Evolutionary conservation across 2,329 filamentous ascomycete species (phyloP).

Genomic region (Periconia sp.): DNA sequence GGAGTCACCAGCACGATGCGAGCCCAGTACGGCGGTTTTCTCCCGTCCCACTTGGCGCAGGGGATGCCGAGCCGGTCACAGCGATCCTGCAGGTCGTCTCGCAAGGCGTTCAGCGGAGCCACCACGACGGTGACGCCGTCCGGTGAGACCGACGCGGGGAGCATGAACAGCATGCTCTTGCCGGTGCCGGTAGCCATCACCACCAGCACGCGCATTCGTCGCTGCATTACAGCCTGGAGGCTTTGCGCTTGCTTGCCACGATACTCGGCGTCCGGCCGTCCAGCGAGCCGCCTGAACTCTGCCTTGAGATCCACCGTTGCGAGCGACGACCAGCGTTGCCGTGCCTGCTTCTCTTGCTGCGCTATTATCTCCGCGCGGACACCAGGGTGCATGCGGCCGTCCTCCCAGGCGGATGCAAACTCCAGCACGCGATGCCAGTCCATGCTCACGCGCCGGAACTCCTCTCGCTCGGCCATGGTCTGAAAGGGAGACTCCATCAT

Average conservation of each 20-base stretch:
- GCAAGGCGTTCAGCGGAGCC: slow-evolving; percentile 11
- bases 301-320: slow-evolving; percentile 1
- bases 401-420: too few relatives aligned
- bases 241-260: slow-evolving; percentile 10
- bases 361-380: neutral
- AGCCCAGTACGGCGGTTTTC: slow-evolving; percentile 6
- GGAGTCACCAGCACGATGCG: slow-evolving; percentile 6
- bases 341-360: slow-evolving; percentile 1
- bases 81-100: slow-evolving; percentile 9
- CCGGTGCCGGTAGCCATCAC: slow-evolving; percentile 11
- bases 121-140: slow-evolving; percentile 10
- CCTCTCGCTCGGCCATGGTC: neutral
- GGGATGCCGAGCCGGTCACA: slow-evolving; percentile 3
- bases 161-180: slow-evolving; percentile 21
- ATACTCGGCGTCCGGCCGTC: slow-evolving; percentile 5
- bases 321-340: slow-evolving; percentile 5
- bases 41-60: slow-evolving; percentile 5
- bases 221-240: slow-evolving; percentile 11
- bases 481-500: slow-evolving; percentile 1
- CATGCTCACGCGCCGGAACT: neutral
- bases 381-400: too few relatives aligned
- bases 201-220: neutral
- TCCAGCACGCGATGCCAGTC: neutral
- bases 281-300: slow-evolving; percentile 4
- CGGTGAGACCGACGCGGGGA: slow-evolving; percentile 3